Evolutionary conservation across 2,329 filamentous ascomycete genomes (phyloP).

Genomic region (Thielaviopsis punctulata): DNA sequence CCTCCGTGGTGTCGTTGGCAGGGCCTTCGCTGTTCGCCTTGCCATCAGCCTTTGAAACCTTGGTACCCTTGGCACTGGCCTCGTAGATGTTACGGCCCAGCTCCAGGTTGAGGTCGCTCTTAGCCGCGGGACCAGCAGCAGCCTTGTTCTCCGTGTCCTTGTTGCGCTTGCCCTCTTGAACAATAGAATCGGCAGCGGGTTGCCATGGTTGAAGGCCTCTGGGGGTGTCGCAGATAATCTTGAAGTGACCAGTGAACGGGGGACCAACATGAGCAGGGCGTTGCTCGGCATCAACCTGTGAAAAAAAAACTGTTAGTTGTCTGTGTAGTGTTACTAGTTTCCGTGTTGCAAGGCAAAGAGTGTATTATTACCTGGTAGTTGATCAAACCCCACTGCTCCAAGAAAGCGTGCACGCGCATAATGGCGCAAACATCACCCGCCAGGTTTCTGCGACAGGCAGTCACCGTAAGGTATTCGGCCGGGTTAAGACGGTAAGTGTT

Average conservation of each 20-base stretch:
- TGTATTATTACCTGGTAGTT: conserved; percentile 99
- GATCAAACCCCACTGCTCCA: conserved; percentile 97
- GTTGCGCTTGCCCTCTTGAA: conserved; percentile 42
- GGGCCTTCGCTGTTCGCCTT: conserved; percentile 62
- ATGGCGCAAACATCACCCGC: conserved; percentile 97
- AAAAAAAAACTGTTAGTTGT: background rate
- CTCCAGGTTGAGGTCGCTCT: conserved; percentile 77
- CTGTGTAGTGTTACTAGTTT: background rate
- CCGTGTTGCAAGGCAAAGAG: too few species aligned
- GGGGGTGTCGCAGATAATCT: conserved; percentile 87
- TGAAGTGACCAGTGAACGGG: conserved; percentile 94
- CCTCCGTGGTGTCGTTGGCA: conserved; percentile 46
- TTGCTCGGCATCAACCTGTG: conserved; percentile 84
- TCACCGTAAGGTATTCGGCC: conserved; percentile 90
- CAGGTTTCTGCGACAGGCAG: conserved; percentile 83
- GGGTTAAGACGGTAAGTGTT: conserved; percentile 97
- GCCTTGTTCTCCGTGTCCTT: conserved; percentile 59
- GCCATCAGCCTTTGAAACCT: conserved; percentile 52
- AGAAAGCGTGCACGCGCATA: conserved; percentile 94
- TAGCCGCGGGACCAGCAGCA: conserved; percentile 45
- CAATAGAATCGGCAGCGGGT: conserved; percentile 59
- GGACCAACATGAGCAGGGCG: conserved; percentile 89
- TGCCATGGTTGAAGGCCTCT: conserved; percentile 91
- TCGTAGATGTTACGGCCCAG: conserved; percentile 93
- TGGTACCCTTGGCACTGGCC: conserved; percentile 58